These are phyloP conservation scores for Wallacemonas sp. DNA, from an alignment of 208 protist species.

Conservation along the genomic window DNA sequence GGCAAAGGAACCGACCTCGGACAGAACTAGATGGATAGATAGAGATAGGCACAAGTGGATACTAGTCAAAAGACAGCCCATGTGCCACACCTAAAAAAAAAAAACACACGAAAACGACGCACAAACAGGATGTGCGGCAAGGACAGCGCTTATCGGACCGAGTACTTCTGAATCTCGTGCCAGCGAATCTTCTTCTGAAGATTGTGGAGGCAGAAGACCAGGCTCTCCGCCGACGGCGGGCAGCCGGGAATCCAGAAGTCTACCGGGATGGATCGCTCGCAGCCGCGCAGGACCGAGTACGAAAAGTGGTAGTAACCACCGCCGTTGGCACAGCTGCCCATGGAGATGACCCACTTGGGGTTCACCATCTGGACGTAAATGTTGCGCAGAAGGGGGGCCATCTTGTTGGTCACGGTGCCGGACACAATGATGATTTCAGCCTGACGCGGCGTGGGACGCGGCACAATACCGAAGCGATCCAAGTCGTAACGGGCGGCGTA, in stretches of 20 bases:
- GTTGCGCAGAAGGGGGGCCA: constrained; percentile 98
- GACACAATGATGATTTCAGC: constrained; percentile 99
- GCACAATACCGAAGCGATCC: constrained; percentile 98
- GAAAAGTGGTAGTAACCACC: constrained; percentile 99
- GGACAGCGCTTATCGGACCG: constrained; percentile 57
- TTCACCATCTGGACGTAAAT: constrained; percentile 98
- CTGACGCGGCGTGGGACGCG: constrained; percentile 94
- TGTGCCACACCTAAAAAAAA: too few relatives aligned
- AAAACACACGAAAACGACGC: too few relatives aligned
- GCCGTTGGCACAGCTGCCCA: constrained; percentile 98
- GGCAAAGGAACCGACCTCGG: too few relatives aligned
- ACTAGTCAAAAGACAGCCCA: too few relatives aligned
- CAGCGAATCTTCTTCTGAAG: constrained; percentile 94
- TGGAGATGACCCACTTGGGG: constrained; percentile 93
- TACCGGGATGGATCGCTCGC: constrained; percentile 97
- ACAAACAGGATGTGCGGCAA: too few relatives aligned
- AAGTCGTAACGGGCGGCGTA: constrained; percentile 97
- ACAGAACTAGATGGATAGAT: too few relatives aligned
- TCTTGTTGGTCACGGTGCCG: constrained; percentile 99
- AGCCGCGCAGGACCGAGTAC: constrained; percentile 96
- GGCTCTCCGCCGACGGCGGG: constrained; percentile 95
- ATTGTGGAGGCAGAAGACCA: constrained; percentile 91
- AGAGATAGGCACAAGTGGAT: too few relatives aligned
- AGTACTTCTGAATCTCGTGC: constrained; percentile 93
- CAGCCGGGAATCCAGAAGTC: constrained; percentile 99